Percentiles rank a stretch among this genome's conserved stretches.
Evolutionary conservation across 345 rosid genomes (phyloP).

Genomic region (Euphorbia tirucalli): DNA sequence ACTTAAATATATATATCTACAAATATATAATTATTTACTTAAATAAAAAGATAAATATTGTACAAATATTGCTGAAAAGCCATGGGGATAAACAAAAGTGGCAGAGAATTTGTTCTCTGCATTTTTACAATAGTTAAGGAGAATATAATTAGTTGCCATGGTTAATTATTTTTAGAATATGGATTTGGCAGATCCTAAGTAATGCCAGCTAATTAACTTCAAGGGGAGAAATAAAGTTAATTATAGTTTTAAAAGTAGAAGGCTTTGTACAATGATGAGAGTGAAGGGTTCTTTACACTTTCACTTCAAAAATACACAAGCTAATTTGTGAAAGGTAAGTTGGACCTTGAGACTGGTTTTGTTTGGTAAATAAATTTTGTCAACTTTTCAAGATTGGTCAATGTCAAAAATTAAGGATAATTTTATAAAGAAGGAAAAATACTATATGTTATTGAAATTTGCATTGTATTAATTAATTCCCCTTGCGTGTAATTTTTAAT

Average conservation of each 20-base stretch:
- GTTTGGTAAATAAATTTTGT: too few relatives aligned
- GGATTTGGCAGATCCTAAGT: not conserved
- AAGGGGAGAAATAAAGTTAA: not conserved
- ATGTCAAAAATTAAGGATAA: not conserved
- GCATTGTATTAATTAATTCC: too few relatives aligned
- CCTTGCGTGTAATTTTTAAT: too few relatives aligned
- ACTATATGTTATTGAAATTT: too few relatives aligned
- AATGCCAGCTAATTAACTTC: not conserved
- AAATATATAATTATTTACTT: too few relatives aligned
- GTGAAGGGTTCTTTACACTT: not conserved
- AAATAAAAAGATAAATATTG: not conserved
- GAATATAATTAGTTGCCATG: not conserved
- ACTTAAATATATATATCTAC: too few relatives aligned
- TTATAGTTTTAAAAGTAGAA: too few relatives aligned
- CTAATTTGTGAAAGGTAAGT: not conserved
- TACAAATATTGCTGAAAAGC: not conserved
- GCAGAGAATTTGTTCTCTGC: not conserved
- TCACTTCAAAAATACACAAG: conserved; percentile 5
- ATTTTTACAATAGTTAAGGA: not conserved
- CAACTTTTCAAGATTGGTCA: not conserved
- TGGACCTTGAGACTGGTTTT: not conserved
- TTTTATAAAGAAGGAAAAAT: too few relatives aligned
- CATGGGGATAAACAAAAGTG: not conserved
- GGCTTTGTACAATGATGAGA: not conserved
- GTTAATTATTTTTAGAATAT: not conserved